Percentiles rank a stretch among this genome's conserved stretches.
These are phyloP conservation scores for Brassica nigra DNA, from an alignment of 345 rosid species.

Conservation along the genomic window DNA sequence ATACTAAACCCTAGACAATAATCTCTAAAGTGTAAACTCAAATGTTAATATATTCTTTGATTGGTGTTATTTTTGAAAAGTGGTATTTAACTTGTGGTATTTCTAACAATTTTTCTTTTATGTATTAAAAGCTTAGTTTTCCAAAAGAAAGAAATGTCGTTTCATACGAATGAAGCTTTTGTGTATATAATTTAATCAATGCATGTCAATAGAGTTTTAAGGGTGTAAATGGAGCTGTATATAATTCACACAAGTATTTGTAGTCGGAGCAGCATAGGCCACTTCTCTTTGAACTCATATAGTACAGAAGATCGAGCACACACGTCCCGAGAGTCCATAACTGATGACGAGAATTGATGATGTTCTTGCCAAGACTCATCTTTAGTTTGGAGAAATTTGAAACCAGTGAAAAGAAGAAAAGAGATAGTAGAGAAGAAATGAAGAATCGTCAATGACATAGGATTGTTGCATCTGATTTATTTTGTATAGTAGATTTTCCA, in stretches of 20 bases:
- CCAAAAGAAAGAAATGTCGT: neutral
- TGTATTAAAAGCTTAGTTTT: no score
- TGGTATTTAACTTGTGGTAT: no score
- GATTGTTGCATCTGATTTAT: neutral
- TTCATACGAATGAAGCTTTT: neutral
- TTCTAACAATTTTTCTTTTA: no score
- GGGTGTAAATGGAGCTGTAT: neutral
- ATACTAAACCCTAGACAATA: no score
- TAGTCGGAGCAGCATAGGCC: neutral
- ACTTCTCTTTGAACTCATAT: neutral
- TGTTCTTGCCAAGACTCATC: neutral
- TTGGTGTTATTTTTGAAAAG: no score
- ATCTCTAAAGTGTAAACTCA: no score
- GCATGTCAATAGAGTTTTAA: neutral
- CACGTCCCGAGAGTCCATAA: neutral
- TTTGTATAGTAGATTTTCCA: neutral
- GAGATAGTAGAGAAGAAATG: neutral
- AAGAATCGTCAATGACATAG: neutral
- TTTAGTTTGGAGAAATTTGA: neutral
- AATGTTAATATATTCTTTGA: no score
- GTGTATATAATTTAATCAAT: neutral
- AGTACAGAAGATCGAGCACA: neutral
- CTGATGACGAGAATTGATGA: neutral
- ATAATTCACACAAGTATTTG: neutral
- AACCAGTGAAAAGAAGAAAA: neutral